phyloP scores from a whole-genome alignment of 1,284 basidiomycete species.

The Ganoderma lucidum region DNA sequence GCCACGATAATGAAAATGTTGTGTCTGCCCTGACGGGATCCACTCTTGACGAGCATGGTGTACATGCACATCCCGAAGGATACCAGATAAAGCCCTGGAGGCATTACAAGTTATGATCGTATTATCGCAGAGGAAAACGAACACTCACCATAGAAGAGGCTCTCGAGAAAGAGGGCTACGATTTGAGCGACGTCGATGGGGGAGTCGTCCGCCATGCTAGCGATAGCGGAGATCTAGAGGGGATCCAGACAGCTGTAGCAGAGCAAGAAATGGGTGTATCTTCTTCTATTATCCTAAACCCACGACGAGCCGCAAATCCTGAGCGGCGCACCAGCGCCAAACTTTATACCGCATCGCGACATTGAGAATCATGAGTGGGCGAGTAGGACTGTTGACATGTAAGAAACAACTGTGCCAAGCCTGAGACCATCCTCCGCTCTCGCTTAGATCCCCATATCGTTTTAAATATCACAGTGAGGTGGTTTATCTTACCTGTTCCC shows the following conservation, averaged over 20 bases:
- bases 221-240: not conserved
- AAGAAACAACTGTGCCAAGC: too few relatives aligned
- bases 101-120: not conserved
- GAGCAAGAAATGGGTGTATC: not conserved
- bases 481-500: too few relatives aligned
- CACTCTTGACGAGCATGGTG: not conserved
- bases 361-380: not conserved
- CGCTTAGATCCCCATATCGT: too few relatives aligned
- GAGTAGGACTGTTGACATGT: too few relatives aligned
- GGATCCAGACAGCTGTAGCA: not conserved
- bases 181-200: constrained; percentile 4
- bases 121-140: not conserved
- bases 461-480: too few relatives aligned
- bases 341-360: not conserved
- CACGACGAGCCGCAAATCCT: not conserved
- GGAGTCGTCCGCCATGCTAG: not conserved
- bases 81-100: not conserved
- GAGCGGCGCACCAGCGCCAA: not conserved
- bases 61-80: constrained; percentile 10
- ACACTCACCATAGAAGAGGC: constrained; percentile 1
- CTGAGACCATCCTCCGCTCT: too few relatives aligned
- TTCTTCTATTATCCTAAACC: not conserved
- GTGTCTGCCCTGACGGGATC: not conserved
- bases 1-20: not conserved
- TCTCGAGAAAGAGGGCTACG: constrained; percentile 5